Base-by-base conservation (phyloP, 176 grass and related monocot genomes). In the Luzula sylvatica region DNA sequence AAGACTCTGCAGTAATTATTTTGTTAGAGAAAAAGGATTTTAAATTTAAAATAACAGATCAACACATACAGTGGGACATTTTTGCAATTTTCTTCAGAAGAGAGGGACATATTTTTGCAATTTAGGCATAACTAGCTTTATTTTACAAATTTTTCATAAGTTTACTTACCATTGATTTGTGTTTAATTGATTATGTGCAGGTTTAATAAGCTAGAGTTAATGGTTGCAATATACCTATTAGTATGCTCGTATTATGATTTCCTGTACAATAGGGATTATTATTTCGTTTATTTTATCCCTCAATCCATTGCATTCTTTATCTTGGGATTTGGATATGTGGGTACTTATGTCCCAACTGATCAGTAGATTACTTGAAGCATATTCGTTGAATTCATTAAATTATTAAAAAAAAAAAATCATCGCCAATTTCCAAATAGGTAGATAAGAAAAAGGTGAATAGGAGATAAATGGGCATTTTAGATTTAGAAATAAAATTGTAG, bases 261-360 rank as follows among this genome's bases (percentile, higher is more conserved):
- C 45, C 20, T 25, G 14, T 53, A 47, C 26, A 11, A 11, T 15
- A 70, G 51, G 22, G 11, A 79, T 58, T 50, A 9, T 42, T 90
- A 62, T n/a, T 80, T 28, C 7, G 14, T 76, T 52, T 58, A 69
- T 38, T 57, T 69, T 15, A 46, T 58, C 16, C 52, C 61, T 20
- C 59, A 57, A 49, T 50, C 70, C 3, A 42, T 78, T 13, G 22
- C 77, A 3, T 82, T 93, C 52, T 25, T 78, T 30, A 54, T 80
- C 17, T 45, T 81, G 42, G 65, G 66, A 27, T 69, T 84, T 28
- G 66, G 69, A 55, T 80, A 73, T 42, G 70, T 75, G 30, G 76
- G 76, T 45, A 69, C 73, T 24, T 72, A 68, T 42, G 58, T 78
- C 20, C 55, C 73, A 57, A 51, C 47, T 49, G 64, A 55, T 44